Evolutionary conservation across 495 filamentous ascomycete species (phyloP), one percentile per base, ranked within the genome.

Genomic region (Margaritispora aquatica): DNA sequence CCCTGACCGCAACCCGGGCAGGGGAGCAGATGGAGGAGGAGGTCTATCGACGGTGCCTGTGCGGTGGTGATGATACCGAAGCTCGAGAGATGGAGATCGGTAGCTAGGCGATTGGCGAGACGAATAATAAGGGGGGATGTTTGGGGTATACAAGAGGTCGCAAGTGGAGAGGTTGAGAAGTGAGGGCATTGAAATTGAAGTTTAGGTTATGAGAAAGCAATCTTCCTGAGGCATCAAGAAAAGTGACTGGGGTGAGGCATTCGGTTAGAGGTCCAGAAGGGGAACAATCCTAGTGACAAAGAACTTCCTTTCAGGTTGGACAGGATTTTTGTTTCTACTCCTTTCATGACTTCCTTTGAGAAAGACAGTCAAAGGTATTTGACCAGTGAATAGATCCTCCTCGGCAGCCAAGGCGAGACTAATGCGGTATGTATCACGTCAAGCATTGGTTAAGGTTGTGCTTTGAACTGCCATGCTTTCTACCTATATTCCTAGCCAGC

Each of bases 91-190:
- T 22, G 48, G 44, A 46, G 48, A 36, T 26, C 7, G 48, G 21
- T 44, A n/a, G 38, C 38, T 27, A 52, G 11, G 24, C 50, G 27
- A 52, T 29, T 19, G 27, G 24, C 50, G 24, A 52, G 24, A 15
- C 50, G 10, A 52, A 27, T 26, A 17, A 52, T 52, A 27, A 26
- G 27, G 50, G 50, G 50, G 50, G 50, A 52, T 15, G 50, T 52
- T 29, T 29, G 50, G 50, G 50, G 50, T 52, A 52, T 52, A 52
- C 10, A 44, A 26, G 24, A 29, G 27, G 31, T 29, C 8, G 27
- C 24, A 52, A 27, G 50, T 52, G 50, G 50, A 52, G 24, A 26
- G 24, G 22, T n/a, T 52, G 75, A 23, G 63, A 65, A 67, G 27
- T 62, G 66, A 57, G 56, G 57, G 51, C 15, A 54, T 52, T 44